These are phyloP conservation scores for Pleurotus giganteus DNA, from an alignment of 768 basidiomycete genomes.

Conservation along the genomic window DNA sequence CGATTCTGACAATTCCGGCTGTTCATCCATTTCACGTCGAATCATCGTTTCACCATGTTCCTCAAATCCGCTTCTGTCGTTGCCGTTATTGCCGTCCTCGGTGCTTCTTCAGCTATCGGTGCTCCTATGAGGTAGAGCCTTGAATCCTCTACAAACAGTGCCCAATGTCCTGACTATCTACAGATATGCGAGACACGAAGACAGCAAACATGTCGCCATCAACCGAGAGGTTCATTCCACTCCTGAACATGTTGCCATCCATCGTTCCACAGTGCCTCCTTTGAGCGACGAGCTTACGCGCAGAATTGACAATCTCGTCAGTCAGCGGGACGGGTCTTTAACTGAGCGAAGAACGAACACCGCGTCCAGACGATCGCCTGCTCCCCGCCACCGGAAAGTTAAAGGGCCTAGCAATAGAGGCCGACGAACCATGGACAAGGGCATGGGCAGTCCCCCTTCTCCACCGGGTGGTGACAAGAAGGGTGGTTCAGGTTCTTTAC, in stretches of 20 bases:
- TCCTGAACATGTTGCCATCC: background rate
- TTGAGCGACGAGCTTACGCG: background rate
- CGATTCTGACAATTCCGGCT: constrained; percentile 4
- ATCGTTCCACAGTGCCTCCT: background rate
- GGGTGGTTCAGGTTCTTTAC: no score
- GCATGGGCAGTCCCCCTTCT: background rate
- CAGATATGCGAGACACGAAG: background rate
- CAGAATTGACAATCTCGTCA: background rate
- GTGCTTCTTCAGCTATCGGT: constrained; percentile 1
- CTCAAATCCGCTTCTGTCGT: constrained; percentile 6
- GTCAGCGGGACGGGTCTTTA: background rate
- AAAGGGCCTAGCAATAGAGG: background rate
- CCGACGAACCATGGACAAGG: background rate
- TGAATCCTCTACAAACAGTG: background rate
- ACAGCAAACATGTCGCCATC: background rate
- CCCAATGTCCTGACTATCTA: background rate
- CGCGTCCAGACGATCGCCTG: background rate
- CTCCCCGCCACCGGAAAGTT: background rate
- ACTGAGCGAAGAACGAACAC: background rate
- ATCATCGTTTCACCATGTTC: constrained; percentile 6
- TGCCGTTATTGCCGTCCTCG: background rate
- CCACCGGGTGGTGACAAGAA: background rate
- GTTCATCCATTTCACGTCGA: background rate
- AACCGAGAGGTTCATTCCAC: constrained; percentile 5
- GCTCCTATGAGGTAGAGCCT: background rate